Evolutionary conservation across 2,329 filamentous ascomycete genomes (phyloP).

Genomic region (Arachnopeziza araneosa): DNA sequence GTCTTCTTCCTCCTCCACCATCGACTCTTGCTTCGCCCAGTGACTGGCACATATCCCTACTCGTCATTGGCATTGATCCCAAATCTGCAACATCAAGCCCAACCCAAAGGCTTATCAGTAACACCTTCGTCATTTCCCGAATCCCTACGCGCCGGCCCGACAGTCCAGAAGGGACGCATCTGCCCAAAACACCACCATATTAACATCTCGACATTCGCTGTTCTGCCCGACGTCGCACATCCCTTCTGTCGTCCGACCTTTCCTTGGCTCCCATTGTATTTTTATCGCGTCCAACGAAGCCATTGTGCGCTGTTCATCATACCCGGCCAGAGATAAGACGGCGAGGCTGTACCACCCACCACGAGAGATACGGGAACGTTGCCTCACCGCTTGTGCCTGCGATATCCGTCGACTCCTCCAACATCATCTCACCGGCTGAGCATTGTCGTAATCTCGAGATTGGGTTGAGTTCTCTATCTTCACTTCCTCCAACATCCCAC

Average conservation of each 20-base stretch:
- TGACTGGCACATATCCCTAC: background rate
- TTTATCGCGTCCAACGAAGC: background rate
- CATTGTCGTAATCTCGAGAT: background rate
- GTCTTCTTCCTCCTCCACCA: background rate
- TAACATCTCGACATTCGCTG: background rate
- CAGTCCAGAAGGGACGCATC: background rate
- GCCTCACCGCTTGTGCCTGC: background rate
- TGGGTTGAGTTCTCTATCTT: background rate
- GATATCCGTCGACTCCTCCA: background rate
- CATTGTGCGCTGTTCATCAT: background rate
- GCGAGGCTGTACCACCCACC: background rate
- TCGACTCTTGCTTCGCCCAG: background rate
- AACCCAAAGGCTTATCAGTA: background rate
- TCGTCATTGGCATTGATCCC: background rate
- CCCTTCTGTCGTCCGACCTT: background rate
- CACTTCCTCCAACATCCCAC: background rate
- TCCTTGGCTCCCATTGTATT: background rate
- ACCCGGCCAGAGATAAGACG: background rate
- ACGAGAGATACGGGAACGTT: background rate
- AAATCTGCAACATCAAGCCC: background rate
- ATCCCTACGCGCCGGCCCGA: background rate
- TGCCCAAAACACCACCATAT: background rate
- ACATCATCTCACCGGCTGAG: background rate
- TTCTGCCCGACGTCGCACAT: background rate
- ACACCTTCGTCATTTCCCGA: background rate